Evolutionary conservation across 176 grass and related monocot species (phyloP).

Genomic region (Cenchrus purpureus): DNA sequence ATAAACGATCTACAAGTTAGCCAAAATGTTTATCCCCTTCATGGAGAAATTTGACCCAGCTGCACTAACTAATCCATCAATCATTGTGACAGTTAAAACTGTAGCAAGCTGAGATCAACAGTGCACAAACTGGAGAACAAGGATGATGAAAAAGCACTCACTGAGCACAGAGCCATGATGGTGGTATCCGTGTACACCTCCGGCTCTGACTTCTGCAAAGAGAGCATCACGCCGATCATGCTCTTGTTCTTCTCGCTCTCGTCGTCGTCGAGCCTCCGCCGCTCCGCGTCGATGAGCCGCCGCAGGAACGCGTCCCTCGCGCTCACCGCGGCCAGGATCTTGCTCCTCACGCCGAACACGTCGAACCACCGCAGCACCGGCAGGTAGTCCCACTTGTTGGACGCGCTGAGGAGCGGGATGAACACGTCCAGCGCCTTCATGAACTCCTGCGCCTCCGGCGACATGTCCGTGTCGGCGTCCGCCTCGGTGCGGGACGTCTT

Average conservation of each 20-base stretch:
- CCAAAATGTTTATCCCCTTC: too few relatives aligned
- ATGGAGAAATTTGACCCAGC: background rate
- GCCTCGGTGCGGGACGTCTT: constrained; percentile 21
- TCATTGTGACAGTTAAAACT: background rate
- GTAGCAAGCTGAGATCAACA: background rate
- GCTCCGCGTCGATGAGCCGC: constrained; percentile 48
- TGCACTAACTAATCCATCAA: background rate
- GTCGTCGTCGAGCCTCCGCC: background rate
- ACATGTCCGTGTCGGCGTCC: constrained; percentile 39
- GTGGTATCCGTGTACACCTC: constrained; percentile 53
- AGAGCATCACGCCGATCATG: constrained; percentile 52
- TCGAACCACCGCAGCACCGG: constrained; percentile 44
- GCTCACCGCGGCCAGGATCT: constrained; percentile 28
- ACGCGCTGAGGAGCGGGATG: constrained; percentile 15
- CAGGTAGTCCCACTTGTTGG: constrained; percentile 49
- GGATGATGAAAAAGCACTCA: constrained; percentile 18
- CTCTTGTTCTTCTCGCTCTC: constrained; percentile 34
- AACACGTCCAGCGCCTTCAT: constrained; percentile 48
- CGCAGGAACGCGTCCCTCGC: constrained; percentile 42
- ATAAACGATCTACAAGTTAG: too few relatives aligned
- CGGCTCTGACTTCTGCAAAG: constrained; percentile 54
- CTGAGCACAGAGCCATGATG: constrained; percentile 49
- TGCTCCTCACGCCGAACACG: constrained; percentile 31
- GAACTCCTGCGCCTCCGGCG: constrained; percentile 39
- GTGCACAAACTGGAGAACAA: background rate